Percentiles rank a stretch among this genome's conserved stretches.
Conservation (phyloP, 805 yeast species). For the Sungouiella blattae region DNA sequence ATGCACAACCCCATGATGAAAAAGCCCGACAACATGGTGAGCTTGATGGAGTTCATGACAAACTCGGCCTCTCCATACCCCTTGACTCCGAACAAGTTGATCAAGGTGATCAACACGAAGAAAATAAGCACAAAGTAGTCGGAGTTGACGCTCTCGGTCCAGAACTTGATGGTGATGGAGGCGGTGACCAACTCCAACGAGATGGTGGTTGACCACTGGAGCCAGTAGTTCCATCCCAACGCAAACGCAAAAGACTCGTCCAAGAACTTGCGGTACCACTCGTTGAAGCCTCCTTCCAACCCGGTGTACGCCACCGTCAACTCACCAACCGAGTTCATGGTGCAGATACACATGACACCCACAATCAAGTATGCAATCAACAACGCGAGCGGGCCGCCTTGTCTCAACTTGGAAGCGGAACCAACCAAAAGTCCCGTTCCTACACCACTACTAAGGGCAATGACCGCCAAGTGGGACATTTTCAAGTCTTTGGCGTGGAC, state of each 20-base stretch:
- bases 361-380: constrained; percentile 22
- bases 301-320: constrained; percentile 58
- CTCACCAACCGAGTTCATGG: constrained; percentile 42
- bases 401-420: constrained; percentile 26
- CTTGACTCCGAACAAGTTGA: constrained; percentile 45
- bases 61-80: constrained; percentile 48
- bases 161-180: constrained; percentile 52
- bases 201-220: constrained; percentile 24
- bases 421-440: constrained; percentile 45
- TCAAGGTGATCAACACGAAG: constrained; percentile 39
- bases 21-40: constrained; percentile 37
- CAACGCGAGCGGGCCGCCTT: constrained; percentile 24
- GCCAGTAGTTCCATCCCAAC: constrained; percentile 36
- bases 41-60: constrained; percentile 33
- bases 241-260: constrained; percentile 38
- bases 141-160: constrained; percentile 51
- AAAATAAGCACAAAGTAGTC: constrained; percentile 58
- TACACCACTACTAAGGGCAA: constrained; percentile 35
- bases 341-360: constrained; percentile 26
- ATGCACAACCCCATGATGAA: constrained; percentile 39
- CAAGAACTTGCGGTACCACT: constrained; percentile 27
- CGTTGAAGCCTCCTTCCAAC: constrained; percentile 38
- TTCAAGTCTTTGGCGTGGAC: constrained; percentile 10
- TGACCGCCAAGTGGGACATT: constrained; percentile 28
- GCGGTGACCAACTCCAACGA: constrained; percentile 21